Base-by-base conservation (phyloP, 176 grass and related monocot genomes). In the Secale cereale region DNA sequence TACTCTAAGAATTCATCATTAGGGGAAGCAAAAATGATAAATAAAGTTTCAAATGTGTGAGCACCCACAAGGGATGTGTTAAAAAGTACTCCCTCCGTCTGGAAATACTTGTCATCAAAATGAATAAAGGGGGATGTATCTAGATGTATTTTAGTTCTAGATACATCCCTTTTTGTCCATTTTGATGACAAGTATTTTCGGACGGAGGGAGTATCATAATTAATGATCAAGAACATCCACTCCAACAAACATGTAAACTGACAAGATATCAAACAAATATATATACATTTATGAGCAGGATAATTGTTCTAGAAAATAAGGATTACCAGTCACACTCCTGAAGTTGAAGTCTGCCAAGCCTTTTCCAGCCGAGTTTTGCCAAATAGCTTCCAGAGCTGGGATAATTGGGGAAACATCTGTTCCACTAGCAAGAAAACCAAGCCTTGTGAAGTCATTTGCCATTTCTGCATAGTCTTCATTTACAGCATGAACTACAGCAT, bases 381-480 rank as follows among this genome's bases (percentile, higher is more conserved):
- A 98, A 83, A 98, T 98, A 50, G 96, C 81, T 83, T 98, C 96
- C 60, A 98, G 85, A 78, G 87, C 96, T 66, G 96, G 96, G 86
- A 98, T n/a, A 66, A 98, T 94, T 73, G 96, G 96, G 71, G 96
- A 84, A 45, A 98, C 96, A 78, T 98, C 96, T 36, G 91, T 98
- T 61, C 86, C 97, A 76, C 90, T 94, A 78, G 97, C 97, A 67
- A 98, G 97, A 64, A 98, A 98, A 27, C 97, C 97, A 85, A 98
- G 91, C 81, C 97, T 95, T 17, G 97, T 98, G 86, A 98, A 98
- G 81, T 98, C 97, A 90, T 98, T 98, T 87, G 97, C 97, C 97
- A 98, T 98, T 87, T 98, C 97, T 83, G 81, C 88, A 87, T 98
- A 98, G 82, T 98, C 97, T 91, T 98, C 97, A 54, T 98, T 98